A percentile compares a stretch with the other conserved stretches of the same genome.
Evolutionary conservation across 2,329 filamentous ascomycete genomes (phyloP).

Genomic region (Mollisiaceae sp.): DNA sequence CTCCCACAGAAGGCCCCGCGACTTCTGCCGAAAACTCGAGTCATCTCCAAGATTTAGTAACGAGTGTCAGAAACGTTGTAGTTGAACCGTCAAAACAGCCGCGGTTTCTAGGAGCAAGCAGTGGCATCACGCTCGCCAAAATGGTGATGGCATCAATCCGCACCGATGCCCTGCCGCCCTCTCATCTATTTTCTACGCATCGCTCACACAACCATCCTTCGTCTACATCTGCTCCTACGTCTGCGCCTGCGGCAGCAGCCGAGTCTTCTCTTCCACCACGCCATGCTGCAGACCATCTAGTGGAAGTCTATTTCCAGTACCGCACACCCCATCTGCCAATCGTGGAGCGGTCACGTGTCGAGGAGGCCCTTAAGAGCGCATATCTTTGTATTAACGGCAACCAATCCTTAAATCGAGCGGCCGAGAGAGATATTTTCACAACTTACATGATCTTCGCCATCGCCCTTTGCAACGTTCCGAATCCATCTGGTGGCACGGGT

Average conservation of each 20-base stretch:
- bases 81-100: constrained; percentile 32
- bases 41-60: constrained; percentile 28
- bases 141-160: constrained; percentile 44
- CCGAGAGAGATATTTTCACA: constrained; percentile 39
- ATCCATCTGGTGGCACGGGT: constrained; percentile 27
- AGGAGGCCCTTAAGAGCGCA: constrained; percentile 38
- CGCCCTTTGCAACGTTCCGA: constrained; percentile 40
- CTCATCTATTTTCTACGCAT: constrained; percentile 17
- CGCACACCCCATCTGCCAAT: constrained; percentile 44
- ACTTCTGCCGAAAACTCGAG: constrained; percentile 11
- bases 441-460: constrained; percentile 45
- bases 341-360: constrained; percentile 38
- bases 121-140: constrained; percentile 44
- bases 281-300: constrained; percentile 43
- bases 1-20: background rate
- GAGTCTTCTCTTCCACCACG: constrained; percentile 42
- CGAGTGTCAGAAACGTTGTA: constrained; percentile 20
- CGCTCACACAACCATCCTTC: constrained; percentile 13
- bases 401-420: constrained; percentile 19
- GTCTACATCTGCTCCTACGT: too few relatives aligned
- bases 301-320: constrained; percentile 44
- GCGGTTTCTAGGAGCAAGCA: constrained; percentile 43
- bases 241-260: constrained; percentile 6
- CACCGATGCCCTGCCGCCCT: constrained; percentile 11
- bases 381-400: constrained; percentile 30